A percentile compares a stretch with the other conserved stretches of the same genome.
Conservation (phyloP, 129 eudicot genomes). For the Apium graveolens region DNA sequence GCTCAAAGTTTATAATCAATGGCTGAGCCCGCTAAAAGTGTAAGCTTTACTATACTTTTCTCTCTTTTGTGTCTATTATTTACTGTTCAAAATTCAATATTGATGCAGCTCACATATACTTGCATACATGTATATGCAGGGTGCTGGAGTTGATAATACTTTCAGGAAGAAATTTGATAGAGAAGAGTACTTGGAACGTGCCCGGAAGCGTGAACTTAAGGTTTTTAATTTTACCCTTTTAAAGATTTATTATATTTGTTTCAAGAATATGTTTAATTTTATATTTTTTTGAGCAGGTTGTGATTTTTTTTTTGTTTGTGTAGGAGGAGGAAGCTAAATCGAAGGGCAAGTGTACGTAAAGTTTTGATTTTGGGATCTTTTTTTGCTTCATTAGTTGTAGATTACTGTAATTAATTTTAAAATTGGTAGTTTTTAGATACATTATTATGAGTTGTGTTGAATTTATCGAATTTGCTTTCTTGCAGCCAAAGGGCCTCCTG, state of each 20-base stretch:
- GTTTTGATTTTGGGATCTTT: not conserved
- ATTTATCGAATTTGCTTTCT: constrained; percentile 7
- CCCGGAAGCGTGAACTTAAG: constrained; percentile 88
- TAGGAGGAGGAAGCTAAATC: constrained; percentile 55
- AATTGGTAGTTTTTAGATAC: not conserved
- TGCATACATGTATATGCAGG: constrained; percentile 29
- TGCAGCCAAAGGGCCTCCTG: constrained; percentile 89
- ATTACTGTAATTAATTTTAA: not conserved
- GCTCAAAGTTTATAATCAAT: constrained; percentile 12
- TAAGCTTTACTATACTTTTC: constrained; percentile 15
- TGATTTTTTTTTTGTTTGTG: not conserved
- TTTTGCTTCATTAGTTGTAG: not conserved
- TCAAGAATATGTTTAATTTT: not conserved
- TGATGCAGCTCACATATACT: not conserved
- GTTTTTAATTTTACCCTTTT: constrained; percentile 15
- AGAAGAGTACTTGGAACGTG: constrained; percentile 89
- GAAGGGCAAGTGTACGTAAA: constrained; percentile 52
- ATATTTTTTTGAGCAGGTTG: not conserved
- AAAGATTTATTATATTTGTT: not conserved
- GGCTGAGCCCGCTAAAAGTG: constrained; percentile 45
- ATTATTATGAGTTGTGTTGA: not conserved
- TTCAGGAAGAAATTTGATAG: constrained; percentile 81
- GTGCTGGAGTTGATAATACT: constrained; percentile 89
- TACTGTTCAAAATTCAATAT: not conserved
- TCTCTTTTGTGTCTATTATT: not conserved